These are phyloP conservation scores for Aurantiochytrium sp. DNA, from an alignment of 108 stramenopile species.

Conservation along the genomic window DNA sequence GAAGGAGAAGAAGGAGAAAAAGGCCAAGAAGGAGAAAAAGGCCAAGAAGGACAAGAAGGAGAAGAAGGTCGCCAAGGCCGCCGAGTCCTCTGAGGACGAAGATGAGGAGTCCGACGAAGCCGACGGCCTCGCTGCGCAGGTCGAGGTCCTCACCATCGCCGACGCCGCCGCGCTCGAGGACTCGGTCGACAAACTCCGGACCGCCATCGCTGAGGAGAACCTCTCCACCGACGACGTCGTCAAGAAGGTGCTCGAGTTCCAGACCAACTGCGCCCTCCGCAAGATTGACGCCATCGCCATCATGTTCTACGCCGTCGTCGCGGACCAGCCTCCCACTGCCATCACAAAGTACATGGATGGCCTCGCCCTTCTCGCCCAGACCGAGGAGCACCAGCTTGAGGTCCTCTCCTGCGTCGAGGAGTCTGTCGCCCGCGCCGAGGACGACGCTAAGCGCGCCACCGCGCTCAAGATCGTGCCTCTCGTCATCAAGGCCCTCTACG, in stretches of 20 bases:
- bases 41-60: slow-evolving; percentile 50
- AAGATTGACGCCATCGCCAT: slow-evolving; percentile 18
- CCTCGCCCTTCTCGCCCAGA: neutral
- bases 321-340: slow-evolving; percentile 18
- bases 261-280: neutral
- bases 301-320: neutral
- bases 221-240: neutral
- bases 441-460: slow-evolving; percentile 21
- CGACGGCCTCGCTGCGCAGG: neutral
- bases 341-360: slow-evolving; percentile 26
- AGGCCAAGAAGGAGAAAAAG: slow-evolving; percentile 50
- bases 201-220: neutral
- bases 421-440: slow-evolving; percentile 15
- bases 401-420: slow-evolving; percentile 27
- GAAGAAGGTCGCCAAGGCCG: slow-evolving; percentile 33
- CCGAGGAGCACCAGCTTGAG: neutral
- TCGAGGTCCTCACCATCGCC: slow-evolving; percentile 13
- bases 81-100: neutral
- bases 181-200: neutral
- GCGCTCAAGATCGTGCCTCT: slow-evolving; percentile 72
- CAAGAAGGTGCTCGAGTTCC: neutral
- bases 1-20: slow-evolving; percentile 40
- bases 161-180: slow-evolving; percentile 19
- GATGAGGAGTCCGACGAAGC: slow-evolving; percentile 37
- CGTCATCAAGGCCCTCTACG: slow-evolving; percentile 80